Conservation (phyloP, 1,284 basidiomycete genomes). For the Neolentinus lepideus region DNA sequence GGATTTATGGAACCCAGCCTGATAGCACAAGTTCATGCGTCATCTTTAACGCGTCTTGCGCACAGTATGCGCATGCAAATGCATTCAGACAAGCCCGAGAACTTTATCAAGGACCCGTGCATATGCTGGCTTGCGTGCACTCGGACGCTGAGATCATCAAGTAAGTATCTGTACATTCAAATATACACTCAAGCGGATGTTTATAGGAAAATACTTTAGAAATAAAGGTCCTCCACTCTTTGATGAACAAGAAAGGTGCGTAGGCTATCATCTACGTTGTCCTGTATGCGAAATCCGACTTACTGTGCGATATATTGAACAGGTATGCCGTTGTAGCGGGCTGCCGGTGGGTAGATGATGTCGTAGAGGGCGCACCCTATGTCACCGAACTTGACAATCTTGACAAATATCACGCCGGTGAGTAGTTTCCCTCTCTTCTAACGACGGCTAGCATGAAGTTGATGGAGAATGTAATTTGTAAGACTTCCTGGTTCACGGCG, state of each 20-base stretch:
- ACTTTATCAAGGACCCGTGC: neutral
- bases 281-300: neutral
- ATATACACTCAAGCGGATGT: too few relatives aligned
- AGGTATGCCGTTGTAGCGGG: constrained; percentile 14
- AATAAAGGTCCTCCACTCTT: constrained; percentile 16
- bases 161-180: constrained; percentile 5
- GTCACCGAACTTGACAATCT: constrained; percentile 10
- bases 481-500: constrained; percentile 16
- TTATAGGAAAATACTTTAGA: constrained; percentile 2
- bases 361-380: constrained; percentile 15
- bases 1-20: too few relatives aligned
- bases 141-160: constrained; percentile 14
- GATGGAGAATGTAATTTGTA: constrained; percentile 3
- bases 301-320: neutral
- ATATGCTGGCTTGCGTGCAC: constrained; percentile 9
- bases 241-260: constrained; percentile 13
- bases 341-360: constrained; percentile 14
- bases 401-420: constrained; percentile 12
- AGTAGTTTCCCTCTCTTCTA: neutral
- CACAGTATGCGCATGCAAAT: constrained; percentile 7
- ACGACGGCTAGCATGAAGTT: neutral
- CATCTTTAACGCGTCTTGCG: too few relatives aligned
- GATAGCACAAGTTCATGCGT: too few relatives aligned
- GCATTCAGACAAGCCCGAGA: constrained; percentile 4
- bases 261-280: neutral